Conservation (phyloP, 768 basidiomycete genomes). For the Mycena venus region DNA sequence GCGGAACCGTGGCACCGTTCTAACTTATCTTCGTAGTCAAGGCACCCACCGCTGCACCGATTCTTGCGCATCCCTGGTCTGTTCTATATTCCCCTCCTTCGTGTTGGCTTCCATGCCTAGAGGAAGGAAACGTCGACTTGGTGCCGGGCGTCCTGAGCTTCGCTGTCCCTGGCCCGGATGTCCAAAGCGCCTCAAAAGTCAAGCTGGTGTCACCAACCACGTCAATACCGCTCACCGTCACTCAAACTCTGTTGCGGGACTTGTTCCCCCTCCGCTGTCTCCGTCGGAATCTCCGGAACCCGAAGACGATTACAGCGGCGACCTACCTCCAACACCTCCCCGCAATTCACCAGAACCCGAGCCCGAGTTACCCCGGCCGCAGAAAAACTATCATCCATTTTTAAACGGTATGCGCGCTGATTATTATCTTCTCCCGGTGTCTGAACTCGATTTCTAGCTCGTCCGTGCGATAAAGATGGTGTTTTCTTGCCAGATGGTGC, state of each 20-base stretch:
- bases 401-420: background rate
- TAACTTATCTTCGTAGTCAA: too few relatives aligned
- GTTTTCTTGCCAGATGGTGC: background rate
- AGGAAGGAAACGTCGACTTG: background rate
- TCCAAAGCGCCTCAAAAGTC: background rate
- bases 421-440: background rate
- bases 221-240: background rate
- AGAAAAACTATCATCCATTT: constrained; percentile 2
- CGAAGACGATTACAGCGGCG: background rate
- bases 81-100: background rate
- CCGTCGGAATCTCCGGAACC: background rate
- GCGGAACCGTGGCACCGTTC: too few relatives aligned
- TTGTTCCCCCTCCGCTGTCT: background rate
- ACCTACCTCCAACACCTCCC: background rate
- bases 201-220: background rate
- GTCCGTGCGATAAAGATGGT: background rate
- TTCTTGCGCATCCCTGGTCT: too few relatives aligned
- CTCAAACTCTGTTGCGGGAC: background rate
- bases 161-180: background rate
- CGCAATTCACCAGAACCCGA: background rate
- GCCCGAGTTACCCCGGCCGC: background rate
- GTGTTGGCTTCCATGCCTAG: background rate
- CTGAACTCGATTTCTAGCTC: background rate
- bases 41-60: too few relatives aligned
- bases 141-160: background rate